Evolutionary conservation across 768 basidiomycete species (phyloP), one percentile per base, ranked within the genome.

Genomic region (Boletus sp.): DNA sequence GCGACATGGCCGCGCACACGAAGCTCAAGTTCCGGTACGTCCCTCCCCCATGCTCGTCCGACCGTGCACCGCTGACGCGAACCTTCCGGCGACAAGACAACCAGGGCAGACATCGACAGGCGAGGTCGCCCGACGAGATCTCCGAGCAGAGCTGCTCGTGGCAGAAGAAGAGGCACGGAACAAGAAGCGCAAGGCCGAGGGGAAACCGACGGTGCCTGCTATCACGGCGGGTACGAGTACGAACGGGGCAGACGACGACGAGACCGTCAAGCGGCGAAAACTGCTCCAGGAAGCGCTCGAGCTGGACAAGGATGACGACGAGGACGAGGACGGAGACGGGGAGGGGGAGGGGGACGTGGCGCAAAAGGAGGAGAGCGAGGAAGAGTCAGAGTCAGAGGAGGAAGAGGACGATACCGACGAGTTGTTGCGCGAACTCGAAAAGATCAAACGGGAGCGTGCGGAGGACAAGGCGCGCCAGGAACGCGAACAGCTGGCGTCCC

Each of bases 21-120:
- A 96, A 97, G 74, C 89, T 99, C 64, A 99, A 99, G 78, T 99
- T 99, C 76, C 87, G 96, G 87, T 91, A 57, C 54, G 82, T 69
- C 24, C 2, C 11, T 0, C 8, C 1, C n/a, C n/a, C 2, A 30
- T 51, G 28, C 44, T 9, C 5, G 0, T 10, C 42, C 5, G 7
- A 1, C 24, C 20, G 6, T 1, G 18, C n/a, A 4, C 5, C 8
- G n/a, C 41, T 1, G 20, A 15, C 42, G 51, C 47, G 28, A 8
- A 1, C 7, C 5, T 10, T 2, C 12, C 30, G 4, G 41, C 29
- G 33, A 33, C 59, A n/a, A 90, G 90, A 32, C 94, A 97, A 79
- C 83, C 89, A 3, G 96, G 96, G 9, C 96, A 99, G 72, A 94
- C 91, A 1, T 89, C 92, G 1, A 68, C 80, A 3, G 73, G 73